These are phyloP conservation scores for Lasiosphaeria hispida DNA, from an alignment of 495 filamentous ascomycete species.

Conservation along the genomic window DNA sequence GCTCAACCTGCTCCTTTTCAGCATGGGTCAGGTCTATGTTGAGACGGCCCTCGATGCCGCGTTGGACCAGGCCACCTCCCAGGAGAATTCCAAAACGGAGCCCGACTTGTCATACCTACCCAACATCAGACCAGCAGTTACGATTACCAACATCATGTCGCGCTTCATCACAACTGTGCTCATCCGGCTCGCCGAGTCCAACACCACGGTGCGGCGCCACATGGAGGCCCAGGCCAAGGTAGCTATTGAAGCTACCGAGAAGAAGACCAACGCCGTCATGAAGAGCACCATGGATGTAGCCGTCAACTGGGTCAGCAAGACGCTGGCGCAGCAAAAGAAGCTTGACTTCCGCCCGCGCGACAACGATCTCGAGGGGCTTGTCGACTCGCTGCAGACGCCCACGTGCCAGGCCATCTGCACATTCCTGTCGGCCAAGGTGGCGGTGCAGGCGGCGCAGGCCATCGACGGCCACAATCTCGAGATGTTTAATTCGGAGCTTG, in stretches of 20 bases:
- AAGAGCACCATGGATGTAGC: constrained; percentile 82
- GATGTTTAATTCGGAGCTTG: constrained; percentile 80
- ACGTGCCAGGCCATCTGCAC: constrained; percentile 75
- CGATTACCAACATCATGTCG: constrained; percentile 87
- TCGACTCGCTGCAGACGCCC: constrained; percentile 81
- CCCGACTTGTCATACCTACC: constrained; percentile 85
- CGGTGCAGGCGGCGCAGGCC: constrained; percentile 58
- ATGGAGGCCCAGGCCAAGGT: constrained; percentile 83
- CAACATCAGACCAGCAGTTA: constrained; percentile 74
- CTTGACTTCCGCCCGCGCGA: constrained; percentile 91
- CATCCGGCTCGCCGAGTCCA: constrained; percentile 82
- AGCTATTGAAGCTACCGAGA: constrained; percentile 75
- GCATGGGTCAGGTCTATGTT: constrained; percentile 91
- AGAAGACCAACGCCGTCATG: constrained; percentile 83
- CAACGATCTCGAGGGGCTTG: constrained; percentile 65
- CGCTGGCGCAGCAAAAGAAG: constrained; percentile 81
- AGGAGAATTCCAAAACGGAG: constrained; percentile 75
- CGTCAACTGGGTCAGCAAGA: constrained; percentile 70
- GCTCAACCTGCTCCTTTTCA: constrained; percentile 76
- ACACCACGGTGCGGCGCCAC: constrained; percentile 81
- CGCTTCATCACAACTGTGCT: constrained; percentile 86
- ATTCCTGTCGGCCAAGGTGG: constrained; percentile 65
- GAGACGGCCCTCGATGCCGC: constrained; percentile 91
- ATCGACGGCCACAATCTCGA: constrained; percentile 77
- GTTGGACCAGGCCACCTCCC: constrained; percentile 67